Base-by-base conservation (phyloP, 805 yeast genomes). In the Pichia gijzeniarum region DNA sequence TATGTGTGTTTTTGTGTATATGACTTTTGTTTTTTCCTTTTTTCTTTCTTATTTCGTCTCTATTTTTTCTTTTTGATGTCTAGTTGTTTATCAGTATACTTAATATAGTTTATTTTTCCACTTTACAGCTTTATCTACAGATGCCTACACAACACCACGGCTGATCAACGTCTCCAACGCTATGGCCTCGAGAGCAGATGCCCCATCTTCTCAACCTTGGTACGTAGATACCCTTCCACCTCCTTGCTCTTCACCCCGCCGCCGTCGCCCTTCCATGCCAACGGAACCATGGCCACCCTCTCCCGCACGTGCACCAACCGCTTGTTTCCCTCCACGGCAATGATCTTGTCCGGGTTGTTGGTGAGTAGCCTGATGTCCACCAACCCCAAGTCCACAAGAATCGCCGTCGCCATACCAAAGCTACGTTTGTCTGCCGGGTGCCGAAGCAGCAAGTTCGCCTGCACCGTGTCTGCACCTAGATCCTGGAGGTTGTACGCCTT, bases 351-450 rank as follows among this genome's bases (percentile, higher is more conserved):
- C 2, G 99, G 99, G 60, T 93, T 93, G 60, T 93, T 93, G 1
- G 99, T 93, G 59, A 93, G 69, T 35, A 93, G 70, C 54, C 84
- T 78, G 50, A 93, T 81, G 44, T 83, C 74, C 19, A 65, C 62
- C 49, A 87, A 74, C 10, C 89, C 93, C 53, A 93, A 71, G 64
- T 93, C 99, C 38, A 82, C 60, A 43, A 93, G 70, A 33, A 93
- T 93, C 2, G 98, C 93, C 9, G 97, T 93, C 6, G 98, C 99
- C 49, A 93, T 70, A 1, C 93, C 81, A 62, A 91, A 93, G 38
- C 90, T 84, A 56, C 99, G 79, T n/a, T 86, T 95, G 64, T 93
- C 99, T 0, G 97, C 98, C 5, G 99, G 99, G 58, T 93, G 99
- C 55, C 96, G 77, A 51, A 93, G 73, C 68, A 93, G 63, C 48